Base-by-base conservation (phyloP, 495 filamentous ascomycete genomes). In the Sporormia fimetaria region DNA sequence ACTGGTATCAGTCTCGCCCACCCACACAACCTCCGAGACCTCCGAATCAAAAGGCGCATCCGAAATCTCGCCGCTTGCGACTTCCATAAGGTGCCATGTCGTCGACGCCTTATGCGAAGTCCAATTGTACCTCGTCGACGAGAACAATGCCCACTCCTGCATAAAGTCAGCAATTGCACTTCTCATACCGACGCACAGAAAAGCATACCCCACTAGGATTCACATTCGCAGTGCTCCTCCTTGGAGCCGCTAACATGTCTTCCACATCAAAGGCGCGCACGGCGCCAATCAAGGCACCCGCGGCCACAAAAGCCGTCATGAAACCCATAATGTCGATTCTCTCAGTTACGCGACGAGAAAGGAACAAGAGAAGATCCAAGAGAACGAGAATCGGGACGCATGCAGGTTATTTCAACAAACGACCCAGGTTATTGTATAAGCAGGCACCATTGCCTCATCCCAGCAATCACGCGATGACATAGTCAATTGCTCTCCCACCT, bases 121-220 rank as follows among this genome's bases (percentile, higher is more conserved):
- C 46, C 46, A 49, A 28, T 49, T 49, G 40, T 49, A 49, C n/a
- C 14, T 43, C 1, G 39, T 49, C 1, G 46, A 43, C 8, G 39
- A 32, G 28, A 49, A 49, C 2, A 49, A 23, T 2, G 39, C 46
- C 22, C 11, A 38, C 39, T 49, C 46, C 46, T 49, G n/a, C 6
- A 9, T 3, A 37, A 14, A 21, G 2, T 11, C 37, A 24, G 37
- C 25, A 3, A 29, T 37, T 20, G n/a, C 10, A 6, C 3, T 2
- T 7, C 4, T 8, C 5, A 5, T 21, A 1, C 7, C 10, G 16
- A 4, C 20, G 1, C 18, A 14, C 10, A 8, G 18, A 33, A 18
- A 15, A 6, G 16, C 44, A 9, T 39, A 49, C 46, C 7, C 46
- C 46, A 27, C 27, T 49, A 5, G 46, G 46, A 26, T 49, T 49